A percentile compares a stretch with the other conserved stretches of the same genome.
Evolutionary conservation across 306 rosid species (phyloP).

Genomic region (Nissolia schottii): DNA sequence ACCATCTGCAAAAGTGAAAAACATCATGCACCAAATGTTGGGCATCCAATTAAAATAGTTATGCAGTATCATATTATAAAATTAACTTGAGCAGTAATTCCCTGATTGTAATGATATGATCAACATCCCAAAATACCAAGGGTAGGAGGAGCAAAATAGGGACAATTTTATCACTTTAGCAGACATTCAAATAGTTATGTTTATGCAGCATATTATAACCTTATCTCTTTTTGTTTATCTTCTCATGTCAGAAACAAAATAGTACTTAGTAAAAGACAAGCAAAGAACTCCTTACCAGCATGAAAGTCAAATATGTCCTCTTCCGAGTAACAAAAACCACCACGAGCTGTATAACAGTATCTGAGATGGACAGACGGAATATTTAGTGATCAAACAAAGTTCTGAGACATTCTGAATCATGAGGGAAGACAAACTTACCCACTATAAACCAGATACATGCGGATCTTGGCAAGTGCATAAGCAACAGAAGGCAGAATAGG

Average conservation of each 20-base stretch:
- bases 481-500: conserved; percentile 80
- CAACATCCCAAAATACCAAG: conserved; percentile 9
- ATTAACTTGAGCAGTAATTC: conserved; percentile 6
- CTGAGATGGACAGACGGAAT: conserved; percentile 37
- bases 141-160: neutral
- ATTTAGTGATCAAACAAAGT: conserved; percentile 11
- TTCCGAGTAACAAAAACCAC: conserved; percentile 91
- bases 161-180: neutral
- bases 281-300: conserved; percentile 51
- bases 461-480: conserved; percentile 89
- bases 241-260: neutral
- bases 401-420: conserved; percentile 13
- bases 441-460: conserved; percentile 83
- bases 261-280: neutral
- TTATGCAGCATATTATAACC: conserved; percentile 2
- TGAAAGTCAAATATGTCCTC: conserved; percentile 83
- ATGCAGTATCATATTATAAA: neutral
- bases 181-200: neutral
- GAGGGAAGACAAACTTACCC: conserved; percentile 54
- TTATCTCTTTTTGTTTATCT: neutral
- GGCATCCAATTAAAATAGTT: conserved; percentile 13
- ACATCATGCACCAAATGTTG: neutral
- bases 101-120: conserved; percentile 15
- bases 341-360: conserved; percentile 89
- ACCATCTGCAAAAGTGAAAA: conserved; percentile 54